Conservation (phyloP, 768 basidiomycete genomes). For the Podaxis sp. region DNA sequence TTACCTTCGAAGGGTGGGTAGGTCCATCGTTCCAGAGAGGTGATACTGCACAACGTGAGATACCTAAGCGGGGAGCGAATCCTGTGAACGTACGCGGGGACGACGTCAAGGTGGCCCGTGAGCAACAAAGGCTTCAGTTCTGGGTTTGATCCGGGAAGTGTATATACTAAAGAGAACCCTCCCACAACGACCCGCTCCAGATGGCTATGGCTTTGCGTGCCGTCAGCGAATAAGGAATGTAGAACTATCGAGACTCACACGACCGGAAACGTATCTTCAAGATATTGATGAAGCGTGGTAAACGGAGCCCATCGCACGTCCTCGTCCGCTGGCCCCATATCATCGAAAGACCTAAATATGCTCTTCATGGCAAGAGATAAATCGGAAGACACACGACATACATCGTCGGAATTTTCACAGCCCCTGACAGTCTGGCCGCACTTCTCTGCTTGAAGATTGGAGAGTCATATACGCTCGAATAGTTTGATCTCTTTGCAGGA, state of each 20-base stretch:
- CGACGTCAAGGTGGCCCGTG: constrained; percentile 29
- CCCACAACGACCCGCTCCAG: constrained; percentile 22
- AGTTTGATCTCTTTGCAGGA: constrained; percentile 19
- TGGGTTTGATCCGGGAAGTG: constrained; percentile 20
- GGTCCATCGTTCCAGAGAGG: constrained; percentile 27
- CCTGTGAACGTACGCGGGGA: constrained; percentile 20
- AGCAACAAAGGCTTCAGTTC: constrained; percentile 27
- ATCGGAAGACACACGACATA: constrained; percentile 4
- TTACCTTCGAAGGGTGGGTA: constrained; percentile 29
- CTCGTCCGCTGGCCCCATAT: constrained; percentile 26
- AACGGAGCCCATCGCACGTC: constrained; percentile 28
- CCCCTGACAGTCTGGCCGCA: constrained; percentile 23
- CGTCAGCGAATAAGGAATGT: background rate
- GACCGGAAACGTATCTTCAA: constrained; percentile 25
- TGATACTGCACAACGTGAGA: constrained; percentile 19
- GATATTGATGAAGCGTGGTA: constrained; percentile 24
- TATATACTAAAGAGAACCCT: constrained; percentile 26
- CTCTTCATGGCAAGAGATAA: background rate
- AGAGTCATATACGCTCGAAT: constrained; percentile 21
- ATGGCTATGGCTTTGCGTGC: constrained; percentile 18
- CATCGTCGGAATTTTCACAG: constrained; percentile 29
- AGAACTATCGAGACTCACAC: constrained; percentile 19
- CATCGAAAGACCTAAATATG: constrained; percentile 26
- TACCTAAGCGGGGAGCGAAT: background rate
- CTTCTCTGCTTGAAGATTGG: constrained; percentile 21